Percentiles rank a stretch among this genome's conserved stretches.
Evolutionary conservation across 2,329 filamentous ascomycete species (phyloP).

Genomic region (Neurospora crassa): DNA sequence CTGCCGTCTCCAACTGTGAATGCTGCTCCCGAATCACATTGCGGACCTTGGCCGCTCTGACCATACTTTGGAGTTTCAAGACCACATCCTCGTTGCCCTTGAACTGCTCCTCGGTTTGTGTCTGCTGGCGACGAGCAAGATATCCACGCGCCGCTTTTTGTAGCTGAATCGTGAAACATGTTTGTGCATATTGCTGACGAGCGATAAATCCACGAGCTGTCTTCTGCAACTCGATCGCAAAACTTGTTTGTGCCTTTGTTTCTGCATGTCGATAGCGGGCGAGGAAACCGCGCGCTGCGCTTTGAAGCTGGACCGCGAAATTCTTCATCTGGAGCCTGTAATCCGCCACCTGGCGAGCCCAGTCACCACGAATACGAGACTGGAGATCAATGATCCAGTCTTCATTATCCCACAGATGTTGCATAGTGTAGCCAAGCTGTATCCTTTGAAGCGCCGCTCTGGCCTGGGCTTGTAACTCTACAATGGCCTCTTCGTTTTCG

Average conservation of each 20-base stretch:
- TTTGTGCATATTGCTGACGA: slow-evolving; percentile 47
- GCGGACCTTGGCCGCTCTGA: slow-evolving; percentile 58
- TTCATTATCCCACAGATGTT: slow-evolving; percentile 80
- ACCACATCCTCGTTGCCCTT: slow-evolving; percentile 62
- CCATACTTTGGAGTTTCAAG: slow-evolving; percentile 71
- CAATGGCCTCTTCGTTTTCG: slow-evolving; percentile 62
- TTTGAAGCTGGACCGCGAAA: slow-evolving; percentile 75
- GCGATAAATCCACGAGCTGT: slow-evolving; percentile 41
- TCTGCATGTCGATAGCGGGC: slow-evolving; percentile 52
- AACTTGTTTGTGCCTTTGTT: slow-evolving; percentile 18
- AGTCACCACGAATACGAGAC: slow-evolving; percentile 78
- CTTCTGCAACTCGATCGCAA: slow-evolving; percentile 62
- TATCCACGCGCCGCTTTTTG: slow-evolving; percentile 70
- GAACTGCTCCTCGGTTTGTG: slow-evolving; percentile 48
- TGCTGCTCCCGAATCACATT: slow-evolving; percentile 45
- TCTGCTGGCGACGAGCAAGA: slow-evolving; percentile 55
- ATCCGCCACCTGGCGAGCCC: slow-evolving; percentile 69
- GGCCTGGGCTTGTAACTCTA: slow-evolving; percentile 80
- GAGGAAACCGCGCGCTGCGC: slow-evolving; percentile 64
- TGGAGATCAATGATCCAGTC: slow-evolving; percentile 72
- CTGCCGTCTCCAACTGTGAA: slow-evolving; percentile 51
- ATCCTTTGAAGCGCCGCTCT: slow-evolving; percentile 72
- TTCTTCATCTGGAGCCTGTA: slow-evolving; percentile 76
- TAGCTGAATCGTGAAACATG: slow-evolving; percentile 63
- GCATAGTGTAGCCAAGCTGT: slow-evolving; percentile 73